Base-by-base conservation (phyloP, 331 rosid genomes). In the Ulmus americana region DNA sequence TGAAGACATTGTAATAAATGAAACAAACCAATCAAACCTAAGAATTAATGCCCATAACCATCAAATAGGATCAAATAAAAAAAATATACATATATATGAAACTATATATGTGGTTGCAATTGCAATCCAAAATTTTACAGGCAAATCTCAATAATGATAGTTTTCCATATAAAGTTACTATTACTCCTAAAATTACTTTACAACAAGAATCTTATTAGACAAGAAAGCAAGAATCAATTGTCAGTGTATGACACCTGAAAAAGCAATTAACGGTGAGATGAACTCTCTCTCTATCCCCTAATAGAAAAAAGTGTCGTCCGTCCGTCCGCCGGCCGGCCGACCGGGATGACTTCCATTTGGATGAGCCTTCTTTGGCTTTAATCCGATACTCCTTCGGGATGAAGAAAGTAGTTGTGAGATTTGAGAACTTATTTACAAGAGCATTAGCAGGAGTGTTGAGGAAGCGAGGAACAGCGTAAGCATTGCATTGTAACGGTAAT, bases 161-260 rank as follows among this genome's bases (percentile, higher is more conserved):
- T 54, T 73, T 74, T 70, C 80, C 66, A 65, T 74, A 81, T 72
- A 74, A 70, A 70, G 82, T 59, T 74, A 28, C 45, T 39, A 64
- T 20, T 59, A 55, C 70, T 62, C 87, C 84, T 81, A 79, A 61
- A 60, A 35, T 83, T 73, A 46, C 74, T 80, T 69, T 84, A 86
- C 86, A 85, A 6, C 11, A 74, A 76, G 45, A 60, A n/a, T 5
- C 45, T 83, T 86, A 86, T 82, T 77, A 74, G 67, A 74, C 75
- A 78, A 77, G 70, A 76, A 80, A 70, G 70, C 78, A 84, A 81
- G 79, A 84, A 81, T 84, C 81, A 74, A 47, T 76, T 79, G 79
- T 76, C 69, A 65, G 65, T 46, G 57, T 50, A 62, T 48, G 52
- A 55, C 13, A 65, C n/a, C 5, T 22, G 41, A 48, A 53, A 63